These are phyloP conservation scores for Paradendryphiella salina DNA, from an alignment of 2,329 filamentous ascomycete genomes.

Conservation along the genomic window DNA sequence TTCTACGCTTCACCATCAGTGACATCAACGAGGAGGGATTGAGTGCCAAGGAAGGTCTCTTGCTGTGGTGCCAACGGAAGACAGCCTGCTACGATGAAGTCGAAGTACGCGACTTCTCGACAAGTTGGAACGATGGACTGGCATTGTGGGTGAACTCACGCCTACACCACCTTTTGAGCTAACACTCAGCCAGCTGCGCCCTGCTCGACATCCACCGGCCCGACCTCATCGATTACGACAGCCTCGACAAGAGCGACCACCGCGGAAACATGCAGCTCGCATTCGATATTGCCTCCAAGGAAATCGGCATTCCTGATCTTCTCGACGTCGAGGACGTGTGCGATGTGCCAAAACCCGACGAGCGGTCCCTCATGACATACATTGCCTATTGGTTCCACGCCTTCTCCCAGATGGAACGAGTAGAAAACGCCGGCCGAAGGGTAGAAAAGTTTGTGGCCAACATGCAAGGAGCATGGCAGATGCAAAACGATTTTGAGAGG, in stretches of 20 bases:
- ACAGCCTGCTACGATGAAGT: constrained; percentile 98
- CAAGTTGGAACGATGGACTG: constrained; percentile 95
- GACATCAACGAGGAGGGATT: constrained; percentile 98
- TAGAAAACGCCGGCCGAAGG: constrained; percentile 92
- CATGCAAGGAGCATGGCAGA: constrained; percentile 99
- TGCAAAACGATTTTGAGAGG: constrained; percentile 95
- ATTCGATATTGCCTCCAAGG: constrained; percentile 92
- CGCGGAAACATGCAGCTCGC: constrained; percentile 96
- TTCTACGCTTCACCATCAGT: constrained; percentile 96
- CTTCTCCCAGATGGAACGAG: constrained; percentile 98
- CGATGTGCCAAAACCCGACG: constrained; percentile 93
- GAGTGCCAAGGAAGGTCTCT: constrained; percentile 92
- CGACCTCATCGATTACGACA: constrained; percentile 95
- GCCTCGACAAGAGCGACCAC: constrained; percentile 91
- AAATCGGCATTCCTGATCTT: constrained; percentile 94
- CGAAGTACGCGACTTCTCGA: constrained; percentile 90
- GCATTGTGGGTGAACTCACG: constrained; percentile 64
- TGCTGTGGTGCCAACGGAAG: constrained; percentile 97
- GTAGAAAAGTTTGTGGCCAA: constrained; percentile 99
- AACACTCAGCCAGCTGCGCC: constrained; percentile 63
- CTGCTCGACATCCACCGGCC: constrained; percentile 95
- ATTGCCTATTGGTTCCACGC: constrained; percentile 99
- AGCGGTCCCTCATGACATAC: constrained; percentile 97
- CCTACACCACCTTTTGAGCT: neutral
- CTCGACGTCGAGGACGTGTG: constrained; percentile 98